A percentile compares a stretch with the other conserved stretches of the same genome.
Conservation (phyloP, 1,284 basidiomycete species). For the Tilletiaria anomala region DNA sequence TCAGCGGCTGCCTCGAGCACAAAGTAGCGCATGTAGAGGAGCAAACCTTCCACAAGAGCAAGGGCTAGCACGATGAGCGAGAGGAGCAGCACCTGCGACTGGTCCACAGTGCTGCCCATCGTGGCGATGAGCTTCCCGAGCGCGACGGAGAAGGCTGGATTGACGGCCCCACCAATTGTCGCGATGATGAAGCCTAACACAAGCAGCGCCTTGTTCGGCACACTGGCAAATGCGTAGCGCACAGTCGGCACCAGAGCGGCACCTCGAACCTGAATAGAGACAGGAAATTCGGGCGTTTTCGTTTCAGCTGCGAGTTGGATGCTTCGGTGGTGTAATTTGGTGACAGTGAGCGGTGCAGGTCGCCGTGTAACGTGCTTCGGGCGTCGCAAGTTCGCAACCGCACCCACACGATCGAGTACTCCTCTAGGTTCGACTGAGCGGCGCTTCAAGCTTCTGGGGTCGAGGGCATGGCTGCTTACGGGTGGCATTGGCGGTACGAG, state of each 20-base stretch:
- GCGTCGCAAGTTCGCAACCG: too few relatives aligned
- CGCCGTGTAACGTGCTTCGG: too few relatives aligned
- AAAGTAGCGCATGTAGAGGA: constrained; percentile 50
- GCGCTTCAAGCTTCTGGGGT: too few relatives aligned
- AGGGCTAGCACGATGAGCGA: constrained; percentile 50
- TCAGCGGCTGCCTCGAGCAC: constrained; percentile 53
- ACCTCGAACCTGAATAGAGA: too few relatives aligned
- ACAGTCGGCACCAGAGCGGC: constrained; percentile 46
- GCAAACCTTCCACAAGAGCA: constrained; percentile 61
- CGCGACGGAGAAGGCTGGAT: constrained; percentile 78
- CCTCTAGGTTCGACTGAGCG: too few relatives aligned
- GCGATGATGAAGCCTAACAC: constrained; percentile 49
- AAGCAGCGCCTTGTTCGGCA: constrained; percentile 61
- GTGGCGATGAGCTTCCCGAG: constrained; percentile 63
- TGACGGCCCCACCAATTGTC: constrained; percentile 61
- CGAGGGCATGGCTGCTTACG: too few relatives aligned
- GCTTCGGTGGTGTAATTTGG: too few relatives aligned
- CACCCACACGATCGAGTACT: too few relatives aligned
- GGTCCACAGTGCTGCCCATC: constrained; percentile 6
- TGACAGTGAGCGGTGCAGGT: too few relatives aligned
- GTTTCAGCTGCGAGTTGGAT: too few relatives aligned
- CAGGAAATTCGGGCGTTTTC: too few relatives aligned
- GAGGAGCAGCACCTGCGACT: constrained; percentile 48
- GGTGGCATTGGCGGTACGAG: too few relatives aligned
- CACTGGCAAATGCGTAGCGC: constrained; percentile 52